Percentiles rank a stretch among this genome's conserved stretches.
phyloP scores from a whole-genome alignment of 2,329 filamentous ascomycete species.

The Sporothrix pseudoabietina region DNA sequence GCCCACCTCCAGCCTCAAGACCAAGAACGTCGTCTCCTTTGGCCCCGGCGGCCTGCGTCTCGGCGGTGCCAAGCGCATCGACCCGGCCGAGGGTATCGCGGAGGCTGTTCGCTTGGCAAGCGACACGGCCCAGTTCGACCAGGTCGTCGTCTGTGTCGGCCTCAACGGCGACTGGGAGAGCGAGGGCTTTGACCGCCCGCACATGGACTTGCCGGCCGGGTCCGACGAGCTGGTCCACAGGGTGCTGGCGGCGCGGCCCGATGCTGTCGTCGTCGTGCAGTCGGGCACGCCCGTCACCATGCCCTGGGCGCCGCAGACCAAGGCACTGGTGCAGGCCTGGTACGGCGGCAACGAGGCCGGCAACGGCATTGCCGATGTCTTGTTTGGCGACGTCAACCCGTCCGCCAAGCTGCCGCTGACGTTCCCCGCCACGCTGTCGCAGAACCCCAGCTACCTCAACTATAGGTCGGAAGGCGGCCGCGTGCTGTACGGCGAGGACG shows the following conservation, averaged over 20 bases:
- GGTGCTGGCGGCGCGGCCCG: slow-evolving; percentile 57
- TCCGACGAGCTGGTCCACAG: slow-evolving; percentile 46
- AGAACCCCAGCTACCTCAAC: slow-evolving; percentile 77
- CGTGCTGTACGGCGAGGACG: slow-evolving; percentile 75
- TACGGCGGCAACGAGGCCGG: slow-evolving; percentile 68
- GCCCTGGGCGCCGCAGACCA: slow-evolving; percentile 52
- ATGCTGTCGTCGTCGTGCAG: slow-evolving; percentile 61
- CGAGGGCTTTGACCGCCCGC: slow-evolving; percentile 35
- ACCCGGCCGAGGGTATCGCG: slow-evolving; percentile 24
- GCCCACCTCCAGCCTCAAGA: slow-evolving; percentile 27
- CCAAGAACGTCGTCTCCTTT: slow-evolving; percentile 49
- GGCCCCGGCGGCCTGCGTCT: slow-evolving; percentile 44
- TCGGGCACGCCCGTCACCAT: slow-evolving; percentile 60
- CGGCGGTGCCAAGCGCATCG: slow-evolving; percentile 29
- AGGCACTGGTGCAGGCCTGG: slow-evolving; percentile 62
- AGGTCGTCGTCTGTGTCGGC: slow-evolving; percentile 63
- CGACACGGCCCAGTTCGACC: slow-evolving; percentile 52
- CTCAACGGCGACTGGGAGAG: slow-evolving; percentile 49
- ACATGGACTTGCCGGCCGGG: slow-evolving; percentile 34
- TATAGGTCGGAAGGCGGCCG: slow-evolving; percentile 70
- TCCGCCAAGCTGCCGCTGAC: slow-evolving; percentile 71
- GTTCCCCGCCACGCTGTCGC: slow-evolving; percentile 67
- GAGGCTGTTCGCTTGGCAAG: slow-evolving; percentile 38
- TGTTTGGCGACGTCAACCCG: slow-evolving; percentile 63
- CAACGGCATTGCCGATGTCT: slow-evolving; percentile 64